phyloP scores from a whole-genome alignment of 768 basidiomycete genomes.

The Fomitopsis serialis region DNA sequence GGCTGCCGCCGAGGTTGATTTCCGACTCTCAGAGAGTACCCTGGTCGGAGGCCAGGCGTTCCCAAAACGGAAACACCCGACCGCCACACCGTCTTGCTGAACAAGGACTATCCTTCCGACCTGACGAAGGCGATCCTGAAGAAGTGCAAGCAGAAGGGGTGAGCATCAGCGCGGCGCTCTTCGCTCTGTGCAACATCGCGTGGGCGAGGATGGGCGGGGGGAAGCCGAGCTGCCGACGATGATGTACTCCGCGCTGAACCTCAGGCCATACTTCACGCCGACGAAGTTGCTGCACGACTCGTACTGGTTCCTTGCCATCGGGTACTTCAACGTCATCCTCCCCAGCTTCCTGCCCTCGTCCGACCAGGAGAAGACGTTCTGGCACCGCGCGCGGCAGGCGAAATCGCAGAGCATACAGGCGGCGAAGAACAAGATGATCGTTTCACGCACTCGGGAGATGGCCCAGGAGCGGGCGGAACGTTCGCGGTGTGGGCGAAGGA shows the following conservation, averaged over 20 bases:
- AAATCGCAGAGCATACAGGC: constrained; percentile 64
- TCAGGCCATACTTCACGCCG: constrained; percentile 51
- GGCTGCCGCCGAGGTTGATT: constrained; percentile 51
- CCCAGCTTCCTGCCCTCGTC: constrained; percentile 53
- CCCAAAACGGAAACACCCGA: constrained; percentile 39
- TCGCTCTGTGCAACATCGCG: constrained; percentile 71
- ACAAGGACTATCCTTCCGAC: constrained; percentile 48
- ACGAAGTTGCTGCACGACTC: constrained; percentile 41
- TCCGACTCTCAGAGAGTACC: constrained; percentile 45
- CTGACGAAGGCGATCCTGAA: constrained; percentile 60
- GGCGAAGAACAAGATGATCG: constrained; percentile 57
- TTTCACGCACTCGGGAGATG: constrained; percentile 60
- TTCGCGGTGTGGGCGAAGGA: constrained; percentile 68
- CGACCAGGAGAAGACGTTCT: constrained; percentile 46
- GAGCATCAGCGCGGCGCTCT: constrained; percentile 70
- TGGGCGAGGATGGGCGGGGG: constrained; percentile 51
- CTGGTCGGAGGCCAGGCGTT: constrained; percentile 73
- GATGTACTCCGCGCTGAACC: constrained; percentile 85
- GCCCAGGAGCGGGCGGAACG: constrained; percentile 54
- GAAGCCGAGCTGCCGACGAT: constrained; percentile 54
- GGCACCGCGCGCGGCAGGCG: constrained; percentile 67
- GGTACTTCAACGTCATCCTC: constrained; percentile 79
- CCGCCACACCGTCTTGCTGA: constrained; percentile 66
- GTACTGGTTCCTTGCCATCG: constrained; percentile 79
- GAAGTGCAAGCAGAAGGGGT: constrained; percentile 65